Conservation (phyloP, 176 grass and related monocot species). For the Leersia perrieri region DNA sequence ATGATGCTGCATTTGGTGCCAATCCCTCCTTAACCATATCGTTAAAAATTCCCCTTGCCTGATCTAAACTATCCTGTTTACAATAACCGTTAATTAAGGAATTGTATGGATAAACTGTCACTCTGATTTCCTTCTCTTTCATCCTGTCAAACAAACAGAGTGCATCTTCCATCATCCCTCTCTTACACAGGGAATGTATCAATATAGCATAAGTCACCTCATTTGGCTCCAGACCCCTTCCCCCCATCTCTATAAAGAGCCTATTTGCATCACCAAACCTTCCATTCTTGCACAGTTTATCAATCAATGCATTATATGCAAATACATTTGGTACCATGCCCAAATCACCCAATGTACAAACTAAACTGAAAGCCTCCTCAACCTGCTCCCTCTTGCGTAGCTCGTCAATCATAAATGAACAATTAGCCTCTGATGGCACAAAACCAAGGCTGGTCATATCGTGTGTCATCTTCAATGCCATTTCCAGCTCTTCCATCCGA, state of each 20-base stretch:
- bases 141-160: slow-evolving; percentile 58
- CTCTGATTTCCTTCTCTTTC: slow-evolving; percentile 43
- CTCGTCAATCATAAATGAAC: slow-evolving; percentile 50
- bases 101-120: slow-evolving; percentile 82
- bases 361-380: slow-evolving; percentile 60
- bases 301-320: slow-evolving; percentile 69
- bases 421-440: slow-evolving; percentile 58
- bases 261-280: slow-evolving; percentile 66
- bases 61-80: slow-evolving; percentile 43
- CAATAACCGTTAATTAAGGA: slow-evolving; percentile 77
- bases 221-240: slow-evolving; percentile 53
- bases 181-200: slow-evolving; percentile 82
- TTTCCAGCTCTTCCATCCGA: slow-evolving; percentile 45
- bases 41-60: slow-evolving; percentile 40
- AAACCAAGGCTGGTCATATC: slow-evolving; percentile 49
- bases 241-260: slow-evolving; percentile 61
- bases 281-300: slow-evolving; percentile 60
- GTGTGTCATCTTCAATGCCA: slow-evolving; percentile 43
- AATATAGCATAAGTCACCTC: slow-evolving; percentile 82
- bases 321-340: slow-evolving; percentile 64
- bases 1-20: slow-evolving; percentile 55
- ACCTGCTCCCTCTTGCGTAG: slow-evolving; percentile 42
- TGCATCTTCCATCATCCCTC: slow-evolving; percentile 57
- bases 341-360: slow-evolving; percentile 49
- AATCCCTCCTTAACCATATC: slow-evolving; percentile 56